Conservation (phyloP, 208 protist genomes). For the Leishmania braziliensis region DNA sequence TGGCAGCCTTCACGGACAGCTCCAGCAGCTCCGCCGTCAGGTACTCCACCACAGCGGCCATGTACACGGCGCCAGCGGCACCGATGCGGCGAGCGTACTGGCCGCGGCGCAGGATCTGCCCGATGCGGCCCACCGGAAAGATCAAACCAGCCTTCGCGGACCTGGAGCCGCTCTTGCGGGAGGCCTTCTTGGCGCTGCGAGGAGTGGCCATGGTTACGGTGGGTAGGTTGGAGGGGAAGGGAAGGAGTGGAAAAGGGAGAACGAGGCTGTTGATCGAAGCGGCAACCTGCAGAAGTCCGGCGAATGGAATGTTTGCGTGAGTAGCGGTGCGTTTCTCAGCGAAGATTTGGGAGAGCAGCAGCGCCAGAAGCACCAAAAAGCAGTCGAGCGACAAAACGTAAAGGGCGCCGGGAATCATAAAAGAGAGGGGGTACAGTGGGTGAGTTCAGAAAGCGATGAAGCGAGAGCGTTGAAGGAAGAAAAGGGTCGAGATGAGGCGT, state of each 20-base stretch:
- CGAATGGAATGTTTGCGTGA: not conserved
- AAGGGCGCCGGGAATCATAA: not conserved
- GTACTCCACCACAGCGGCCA: slow-evolving; percentile 99
- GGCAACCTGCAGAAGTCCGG: not conserved
- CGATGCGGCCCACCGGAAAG: slow-evolving; percentile 99
- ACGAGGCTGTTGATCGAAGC: not conserved
- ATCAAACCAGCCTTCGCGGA: slow-evolving; percentile 97
- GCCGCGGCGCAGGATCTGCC: slow-evolving; percentile 95
- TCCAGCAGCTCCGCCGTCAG: slow-evolving; percentile 87
- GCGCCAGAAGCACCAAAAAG: not conserved
- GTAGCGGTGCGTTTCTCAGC: not conserved
- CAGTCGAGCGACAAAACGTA: not conserved
- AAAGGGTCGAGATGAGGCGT: not conserved
- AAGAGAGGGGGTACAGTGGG: not conserved
- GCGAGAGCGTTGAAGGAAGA: not conserved
- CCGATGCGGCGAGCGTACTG: slow-evolving; percentile 97
- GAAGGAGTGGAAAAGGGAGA: not conserved
- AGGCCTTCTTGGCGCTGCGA: slow-evolving; percentile 73
- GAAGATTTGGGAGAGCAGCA: not conserved
- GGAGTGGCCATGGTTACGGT: slow-evolving; percentile 60
- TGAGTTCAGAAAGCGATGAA: not conserved
- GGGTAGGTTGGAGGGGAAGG: not conserved
- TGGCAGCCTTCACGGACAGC: slow-evolving; percentile 79
- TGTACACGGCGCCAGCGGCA: slow-evolving; percentile 98
- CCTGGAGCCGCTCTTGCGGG: slow-evolving; percentile 78